Evolutionary conservation across 192 early-diverging fungal species (phyloP), one percentile per base, ranked within the genome.

Genomic region (Rhizoclosmatium globosum): DNA sequence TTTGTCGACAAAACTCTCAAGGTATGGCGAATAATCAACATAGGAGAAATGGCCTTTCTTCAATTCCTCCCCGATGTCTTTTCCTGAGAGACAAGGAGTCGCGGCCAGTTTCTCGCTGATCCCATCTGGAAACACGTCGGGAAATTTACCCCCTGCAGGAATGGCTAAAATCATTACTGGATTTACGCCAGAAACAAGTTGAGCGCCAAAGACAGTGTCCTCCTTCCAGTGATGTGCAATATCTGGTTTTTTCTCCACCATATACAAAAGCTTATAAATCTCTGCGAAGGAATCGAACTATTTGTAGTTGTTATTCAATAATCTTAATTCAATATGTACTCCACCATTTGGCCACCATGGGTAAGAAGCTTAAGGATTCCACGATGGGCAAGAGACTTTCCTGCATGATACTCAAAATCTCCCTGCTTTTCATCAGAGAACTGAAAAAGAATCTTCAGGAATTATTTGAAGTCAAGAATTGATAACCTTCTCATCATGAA

Each of bases 201-300:
- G 72, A 23, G 11, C 6, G 7, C 72, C 72, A 62, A 74, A 74
- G 15, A 74, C 56, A 4, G 72, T 39, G 45, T 74, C 72, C 4
- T 62, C 21, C 2, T 41, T 74, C 72, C 72, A 74, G 17, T 4
- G 9, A 46, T 68, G 41, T 4, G 46, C 38, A 9, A 68, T 68
- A 4, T 38, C 41, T 6, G 66, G 66, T 45, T 38, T 45, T 13
- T 39, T 45, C 7, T 44, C 15, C 17, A 68, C 15, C 3, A 68
- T 23, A 11, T 64, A n/a, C 0, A 45, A 68, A 38, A 68, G 31
- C 41, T 38, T 7, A 9, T 68, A 1, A 39, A 68, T 46, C 13
- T 39, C 66, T 68, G 39, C 11, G 0, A 68, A 15, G 0, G 7
- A 11, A 11, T 38, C 15, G 11, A 68, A 39, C 13, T 13, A 11